Base-by-base conservation (phyloP, 1,284 basidiomycete species). In the Athelia sp. region DNA sequence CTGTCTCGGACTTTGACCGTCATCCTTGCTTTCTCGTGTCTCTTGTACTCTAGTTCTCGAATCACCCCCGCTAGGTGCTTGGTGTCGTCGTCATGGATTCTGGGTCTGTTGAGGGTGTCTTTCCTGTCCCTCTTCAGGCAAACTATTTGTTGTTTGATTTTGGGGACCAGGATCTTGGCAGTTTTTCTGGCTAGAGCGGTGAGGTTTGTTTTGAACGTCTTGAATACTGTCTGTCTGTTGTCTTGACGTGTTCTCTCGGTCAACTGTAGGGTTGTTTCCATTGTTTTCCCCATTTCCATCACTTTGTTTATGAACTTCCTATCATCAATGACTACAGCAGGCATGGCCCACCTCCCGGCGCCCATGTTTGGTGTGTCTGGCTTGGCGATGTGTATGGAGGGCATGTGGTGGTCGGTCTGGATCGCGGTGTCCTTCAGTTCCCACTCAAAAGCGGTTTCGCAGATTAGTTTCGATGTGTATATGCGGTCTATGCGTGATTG, bases 351-450 rank as follows among this genome's bases (percentile, higher is more conserved):
- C 64, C 57, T 10, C 52, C 46, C 0, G 70, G 3, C 45, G 56
- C 53, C 0, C 63, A 54, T 1, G 61, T 56, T 0, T 66, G 67
- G 70, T 2, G 56, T 52, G 0, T 46, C 49, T 0, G 50, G 48
- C 29, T 59, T 53, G 0, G 56, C 44, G 0, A 70, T 8, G 45
- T 57, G 53, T 0, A 64, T 55, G 0, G 60, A 56, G 0, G 66
- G 58, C 4, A 71, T 18, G 17, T 50, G 35, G 46, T 71, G 68
- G 57, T 73, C 69, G 15, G 36, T 17, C n/a, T 9, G 3, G 8
- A 54, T 13, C 11, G 43, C 50, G 0, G 38, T 29, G 0, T 43
- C 29, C 11, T 46, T 18, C 13, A 54, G 51, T 6, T 17, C 14
- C 52, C 52, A 54, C 22, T 51, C 50, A 22, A 32, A 42, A 3